Conservation (phyloP, 805 yeast genomes). For the Saturnispora quitensis region DNA sequence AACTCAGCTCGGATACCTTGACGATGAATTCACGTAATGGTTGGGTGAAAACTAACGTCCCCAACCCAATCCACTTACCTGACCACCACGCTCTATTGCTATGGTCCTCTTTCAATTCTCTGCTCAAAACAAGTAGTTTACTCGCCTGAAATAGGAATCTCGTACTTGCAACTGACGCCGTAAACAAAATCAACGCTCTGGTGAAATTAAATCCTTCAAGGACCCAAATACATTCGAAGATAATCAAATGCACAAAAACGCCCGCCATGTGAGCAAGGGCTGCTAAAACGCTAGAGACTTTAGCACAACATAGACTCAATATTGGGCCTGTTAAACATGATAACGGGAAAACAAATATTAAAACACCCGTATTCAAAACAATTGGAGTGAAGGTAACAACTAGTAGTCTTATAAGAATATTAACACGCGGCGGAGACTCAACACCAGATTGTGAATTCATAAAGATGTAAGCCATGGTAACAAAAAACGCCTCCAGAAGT, state of each 20-base stretch:
- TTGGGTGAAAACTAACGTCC: slow-evolving; percentile 31
- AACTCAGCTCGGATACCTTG: slow-evolving; percentile 36
- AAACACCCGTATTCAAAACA: slow-evolving; percentile 28
- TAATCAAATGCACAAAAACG: slow-evolving; percentile 27
- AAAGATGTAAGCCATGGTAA: slow-evolving; percentile 66
- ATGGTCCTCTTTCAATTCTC: slow-evolving; percentile 34
- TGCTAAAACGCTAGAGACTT: slow-evolving; percentile 31
- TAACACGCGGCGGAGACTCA: slow-evolving; percentile 35
- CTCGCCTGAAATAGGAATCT: slow-evolving; percentile 28
- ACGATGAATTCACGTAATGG: slow-evolving; percentile 39
- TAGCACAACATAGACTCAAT: slow-evolving; percentile 26
- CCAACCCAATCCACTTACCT: slow-evolving; percentile 37
- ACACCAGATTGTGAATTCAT: slow-evolving; percentile 88
- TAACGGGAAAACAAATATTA: slow-evolving; percentile 27
- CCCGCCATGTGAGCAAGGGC: slow-evolving; percentile 32
- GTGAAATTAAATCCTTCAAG: slow-evolving; percentile 36
- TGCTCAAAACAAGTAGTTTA: slow-evolving; percentile 28
- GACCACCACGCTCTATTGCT: slow-evolving; percentile 47
- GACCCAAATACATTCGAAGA: slow-evolving; percentile 30
- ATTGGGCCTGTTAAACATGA: slow-evolving; percentile 33
- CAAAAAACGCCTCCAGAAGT: slow-evolving; percentile 54
- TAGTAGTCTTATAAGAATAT: slow-evolving; percentile 53
- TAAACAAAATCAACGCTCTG: slow-evolving; percentile 32
- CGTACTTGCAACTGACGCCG: slow-evolving; percentile 32
- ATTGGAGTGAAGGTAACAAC: slow-evolving; percentile 46